Base-by-base conservation (phyloP, 148 eudicot species). In the Simmondsia chinensis region DNA sequence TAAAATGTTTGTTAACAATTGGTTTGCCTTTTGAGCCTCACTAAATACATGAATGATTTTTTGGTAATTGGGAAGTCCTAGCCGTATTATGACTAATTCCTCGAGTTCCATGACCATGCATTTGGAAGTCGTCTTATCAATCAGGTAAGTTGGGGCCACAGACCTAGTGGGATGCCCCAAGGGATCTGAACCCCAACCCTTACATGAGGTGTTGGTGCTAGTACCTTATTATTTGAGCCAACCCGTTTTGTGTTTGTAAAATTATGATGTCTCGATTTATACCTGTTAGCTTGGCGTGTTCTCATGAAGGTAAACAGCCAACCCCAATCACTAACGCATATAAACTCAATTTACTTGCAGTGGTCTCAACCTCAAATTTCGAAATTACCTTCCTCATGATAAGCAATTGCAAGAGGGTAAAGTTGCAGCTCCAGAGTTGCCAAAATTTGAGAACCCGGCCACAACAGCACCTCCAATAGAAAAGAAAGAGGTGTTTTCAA, bases 401-500 rank as follows among this genome's bases (percentile, higher is more conserved):
- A 91, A 85, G 75, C 76, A 91, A 46, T 73, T 91, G 57, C 94
- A 82, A 65, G 97, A 74, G 69, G 97, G 97, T 42, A 91, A 82
- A 69, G 72, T 91, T 48, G 76, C 79, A 41, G 80, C 97, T 33
- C 94, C 95, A 33, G 67, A 69, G 10, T 60, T 91, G 29, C 94
- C 97, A 15, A 91, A 82, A 61, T 91, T 91, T 68, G 95, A 85
- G 65, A 95, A 91, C 64, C 95, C 95, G 54, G 70, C 79, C 49
- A 83, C 73, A 15, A 39, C 50, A 46, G 79, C 63, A 46, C 83
- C 88, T 34, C 71, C 75, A 14, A 62, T 63, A 20, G 81, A 91
- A 66, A 75, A 73, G 69, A 82, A 77, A 62, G 97, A 91, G 97
- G 97, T 89, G n/a, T n/a, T n/a, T n/a, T n/a, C n/a, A n/a, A n/a